A percentile compares a stretch with the other conserved stretches of the same genome.
These are phyloP conservation scores for Pseudomonodictys pantanalensis DNA, from an alignment of 495 filamentous ascomycete species.

Conservation along the genomic window DNA sequence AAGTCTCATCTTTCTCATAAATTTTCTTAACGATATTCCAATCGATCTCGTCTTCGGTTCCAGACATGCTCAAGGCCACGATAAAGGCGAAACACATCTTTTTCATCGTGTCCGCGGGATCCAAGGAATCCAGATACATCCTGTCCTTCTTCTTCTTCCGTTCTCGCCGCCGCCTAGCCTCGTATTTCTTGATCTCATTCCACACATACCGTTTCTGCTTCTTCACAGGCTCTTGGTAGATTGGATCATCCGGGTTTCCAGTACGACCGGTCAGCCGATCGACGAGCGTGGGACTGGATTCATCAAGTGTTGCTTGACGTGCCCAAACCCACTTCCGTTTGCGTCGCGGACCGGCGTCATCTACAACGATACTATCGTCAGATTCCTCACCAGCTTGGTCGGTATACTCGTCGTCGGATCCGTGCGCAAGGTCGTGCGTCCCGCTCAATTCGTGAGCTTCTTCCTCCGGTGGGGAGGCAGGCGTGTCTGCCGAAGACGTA, in stretches of 20 bases:
- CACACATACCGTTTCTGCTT: not conserved
- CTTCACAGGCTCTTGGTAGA: slow-evolving; percentile 1
- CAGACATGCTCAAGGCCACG: slow-evolving; percentile 70
- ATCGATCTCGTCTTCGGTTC: slow-evolving; percentile 64
- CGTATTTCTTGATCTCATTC: not conserved
- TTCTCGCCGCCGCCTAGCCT: no score
- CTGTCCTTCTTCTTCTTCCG: slow-evolving; percentile 2
- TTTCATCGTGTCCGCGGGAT: slow-evolving; percentile 10
- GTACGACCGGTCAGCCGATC: slow-evolving; percentile 24
- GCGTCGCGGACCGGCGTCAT: no score
- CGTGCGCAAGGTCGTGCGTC: not conserved
- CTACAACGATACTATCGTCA: no score
- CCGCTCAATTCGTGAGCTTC: no score
- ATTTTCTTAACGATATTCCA: slow-evolving; percentile 68
- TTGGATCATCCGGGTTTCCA: slow-evolving; percentile 22
- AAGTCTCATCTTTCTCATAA: slow-evolving; percentile 51
- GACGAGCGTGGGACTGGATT: slow-evolving; percentile 5
- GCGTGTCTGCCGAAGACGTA: no score
- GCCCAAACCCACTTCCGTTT: not conserved
- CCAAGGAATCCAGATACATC: not conserved
- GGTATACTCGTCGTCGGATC: not conserved
- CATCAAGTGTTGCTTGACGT: not conserved
- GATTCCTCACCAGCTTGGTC: not conserved
- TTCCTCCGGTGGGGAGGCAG: no score
- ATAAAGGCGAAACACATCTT: slow-evolving; percentile 38